Conservation (phyloP, 768 basidiomycete species). For the Termitomyces sp. region DNA sequence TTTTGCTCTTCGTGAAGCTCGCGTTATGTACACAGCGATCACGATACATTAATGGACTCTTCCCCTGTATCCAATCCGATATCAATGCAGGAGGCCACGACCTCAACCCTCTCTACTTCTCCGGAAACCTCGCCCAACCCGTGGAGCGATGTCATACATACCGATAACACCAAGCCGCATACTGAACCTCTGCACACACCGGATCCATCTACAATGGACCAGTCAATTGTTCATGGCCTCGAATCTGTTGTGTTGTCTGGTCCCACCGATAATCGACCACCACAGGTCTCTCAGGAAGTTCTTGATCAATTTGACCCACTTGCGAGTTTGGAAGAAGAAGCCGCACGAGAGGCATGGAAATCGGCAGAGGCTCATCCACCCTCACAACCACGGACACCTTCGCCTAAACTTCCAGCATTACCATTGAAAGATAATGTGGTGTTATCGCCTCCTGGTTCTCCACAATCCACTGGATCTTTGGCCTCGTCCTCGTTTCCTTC, state of each 20-base stretch:
- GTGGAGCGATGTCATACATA: slow-evolving; percentile 30
- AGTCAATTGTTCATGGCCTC: slow-evolving; percentile 33
- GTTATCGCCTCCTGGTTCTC: slow-evolving; percentile 21
- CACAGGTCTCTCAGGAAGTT: slow-evolving; percentile 35
- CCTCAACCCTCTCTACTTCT: neutral
- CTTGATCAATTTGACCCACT: slow-evolving; percentile 70
- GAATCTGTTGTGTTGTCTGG: slow-evolving; percentile 20
- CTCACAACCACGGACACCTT: slow-evolving; percentile 37
- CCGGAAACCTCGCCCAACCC: slow-evolving; percentile 27
- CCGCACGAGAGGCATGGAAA: slow-evolving; percentile 64
- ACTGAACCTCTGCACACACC: slow-evolving; percentile 30
- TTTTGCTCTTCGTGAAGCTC: neutral
- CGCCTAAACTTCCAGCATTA: slow-evolving; percentile 30
- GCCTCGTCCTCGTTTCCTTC: slow-evolving; percentile 53
- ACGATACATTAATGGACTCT: slow-evolving; percentile 8
- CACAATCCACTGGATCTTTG: slow-evolving; percentile 23
- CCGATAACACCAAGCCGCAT: slow-evolving; percentile 14
- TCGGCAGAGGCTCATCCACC: slow-evolving; percentile 60
- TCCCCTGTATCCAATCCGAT: neutral
- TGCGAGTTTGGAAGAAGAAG: slow-evolving; percentile 50
- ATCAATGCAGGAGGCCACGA: neutral
- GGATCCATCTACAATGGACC: slow-evolving; percentile 41
- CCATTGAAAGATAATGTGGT: slow-evolving; percentile 31
- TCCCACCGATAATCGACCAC: slow-evolving; percentile 15
- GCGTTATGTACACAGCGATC: slow-evolving; percentile 7